Conservation (phyloP, 306 rosid genomes). For the Quercus mongolica region DNA sequence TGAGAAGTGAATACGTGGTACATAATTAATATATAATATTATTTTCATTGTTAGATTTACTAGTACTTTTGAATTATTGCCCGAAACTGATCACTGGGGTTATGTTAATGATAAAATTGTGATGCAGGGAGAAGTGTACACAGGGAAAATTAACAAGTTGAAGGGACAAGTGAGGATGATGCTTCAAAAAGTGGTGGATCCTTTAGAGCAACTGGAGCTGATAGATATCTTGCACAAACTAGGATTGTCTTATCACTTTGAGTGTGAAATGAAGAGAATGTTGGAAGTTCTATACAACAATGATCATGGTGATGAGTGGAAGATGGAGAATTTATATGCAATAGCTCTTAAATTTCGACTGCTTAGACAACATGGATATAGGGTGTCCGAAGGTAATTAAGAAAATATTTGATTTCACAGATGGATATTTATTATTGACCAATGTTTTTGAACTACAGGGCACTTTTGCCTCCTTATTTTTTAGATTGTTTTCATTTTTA, state of each 20-base stretch:
- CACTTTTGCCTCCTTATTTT: too few relatives aligned
- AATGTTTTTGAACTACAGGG: too few relatives aligned
- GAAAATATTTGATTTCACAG: too few relatives aligned
- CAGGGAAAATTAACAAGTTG: neutral
- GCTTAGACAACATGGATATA: slow-evolving; percentile 6
- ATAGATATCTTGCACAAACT: slow-evolving; percentile 20
- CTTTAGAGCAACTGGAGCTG: slow-evolving; percentile 16
- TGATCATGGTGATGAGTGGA: neutral
- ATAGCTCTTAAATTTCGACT: slow-evolving; percentile 20
- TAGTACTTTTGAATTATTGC: too few relatives aligned
- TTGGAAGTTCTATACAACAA: neutral
- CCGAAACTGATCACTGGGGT: too few relatives aligned
- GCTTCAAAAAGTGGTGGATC: neutral
- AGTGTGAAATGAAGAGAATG: neutral
- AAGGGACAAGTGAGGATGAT: slow-evolving; percentile 2
- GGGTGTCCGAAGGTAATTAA: neutral
- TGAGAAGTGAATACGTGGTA: neutral
- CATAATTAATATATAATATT: neutral
- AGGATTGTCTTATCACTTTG: slow-evolving; percentile 22
- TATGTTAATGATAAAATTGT: neutral
- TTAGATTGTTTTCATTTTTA: too few relatives aligned
- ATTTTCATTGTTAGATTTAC: neutral
- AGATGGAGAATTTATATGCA: neutral
- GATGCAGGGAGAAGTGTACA: slow-evolving; percentile 4
- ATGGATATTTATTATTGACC: too few relatives aligned